These are phyloP conservation scores for Suillus tomentosus DNA, from an alignment of 768 basidiomycete genomes.

Conservation along the genomic window DNA sequence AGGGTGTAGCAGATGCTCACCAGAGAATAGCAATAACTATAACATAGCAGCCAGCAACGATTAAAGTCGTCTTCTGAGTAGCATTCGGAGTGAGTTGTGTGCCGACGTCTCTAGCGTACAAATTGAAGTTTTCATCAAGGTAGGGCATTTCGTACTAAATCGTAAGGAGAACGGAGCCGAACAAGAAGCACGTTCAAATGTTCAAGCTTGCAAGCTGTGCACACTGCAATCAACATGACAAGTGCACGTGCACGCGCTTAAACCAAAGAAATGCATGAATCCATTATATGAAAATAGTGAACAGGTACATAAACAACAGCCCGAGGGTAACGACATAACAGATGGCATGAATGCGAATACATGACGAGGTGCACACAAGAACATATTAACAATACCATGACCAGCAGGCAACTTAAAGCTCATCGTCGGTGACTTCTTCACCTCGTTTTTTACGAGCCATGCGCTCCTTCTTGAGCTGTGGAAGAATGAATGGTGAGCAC, in stretches of 20 bases:
- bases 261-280: conserved; percentile 13
- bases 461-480: conserved; percentile 87
- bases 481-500: conserved; percentile 17
- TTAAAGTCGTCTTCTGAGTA: conserved; percentile 76
- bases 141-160: conserved; percentile 31
- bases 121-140: conserved; percentile 20
- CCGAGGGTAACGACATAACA: conserved; percentile 12
- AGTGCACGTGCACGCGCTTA: conserved; percentile 5
- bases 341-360: conserved; percentile 12
- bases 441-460: conserved; percentile 88
- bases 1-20: conserved; percentile 40
- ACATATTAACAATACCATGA: conserved; percentile 9
- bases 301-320: conserved; percentile 25
- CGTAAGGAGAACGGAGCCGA: conserved; percentile 14
- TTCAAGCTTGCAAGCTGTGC: background rate
- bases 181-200: background rate
- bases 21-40: conserved; percentile 79
- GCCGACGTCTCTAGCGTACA: conserved; percentile 29
- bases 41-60: conserved; percentile 78
- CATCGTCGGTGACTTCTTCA: conserved; percentile 73
- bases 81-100: conserved; percentile 59
- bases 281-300: conserved; percentile 22
- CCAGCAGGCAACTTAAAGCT: conserved; percentile 33
- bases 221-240: background rate
- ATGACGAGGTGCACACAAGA: conserved; percentile 12